These are phyloP conservation scores for Poa pratensis DNA, from an alignment of 176 grass and related monocot species.

Conservation along the genomic window DNA sequence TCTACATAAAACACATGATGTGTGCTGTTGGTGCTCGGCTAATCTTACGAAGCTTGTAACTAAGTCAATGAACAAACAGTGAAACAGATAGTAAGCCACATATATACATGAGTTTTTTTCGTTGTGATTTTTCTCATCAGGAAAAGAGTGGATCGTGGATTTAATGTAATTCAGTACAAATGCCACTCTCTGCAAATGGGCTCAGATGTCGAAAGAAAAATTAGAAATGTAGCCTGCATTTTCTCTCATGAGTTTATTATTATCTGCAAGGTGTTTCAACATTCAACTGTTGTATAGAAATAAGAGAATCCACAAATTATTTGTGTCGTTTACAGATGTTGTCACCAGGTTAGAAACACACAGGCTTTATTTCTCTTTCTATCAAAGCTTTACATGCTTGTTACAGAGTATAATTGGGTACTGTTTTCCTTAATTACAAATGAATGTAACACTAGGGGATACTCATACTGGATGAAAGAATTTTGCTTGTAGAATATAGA, in stretches of 20 bases:
- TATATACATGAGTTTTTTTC: neutral
- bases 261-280: neutral
- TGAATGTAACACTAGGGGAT: no score
- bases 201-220: constrained; percentile 23
- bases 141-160: neutral
- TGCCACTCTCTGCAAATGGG: neutral
- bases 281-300: neutral
- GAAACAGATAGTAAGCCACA: neutral
- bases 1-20: neutral
- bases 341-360: no score
- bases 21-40: constrained; percentile 18
- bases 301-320: constrained; percentile 8
- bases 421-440: no score
- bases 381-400: no score
- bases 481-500: no score
- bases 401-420: no score
- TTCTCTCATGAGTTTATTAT: neutral
- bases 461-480: no score
- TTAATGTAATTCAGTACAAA: constrained; percentile 1
- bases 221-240: constrained; percentile 5
- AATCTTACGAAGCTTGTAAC: constrained; percentile 3
- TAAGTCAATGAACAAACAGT: constrained; percentile 21
- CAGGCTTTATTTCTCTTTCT: no score
- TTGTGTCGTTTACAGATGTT: neutral
- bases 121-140: neutral